A percentile compares a stretch with the other conserved stretches of the same genome.
Evolutionary conservation across 2,329 filamentous ascomycete genomes (phyloP).

Genomic region (Verticillium tricorpus): DNA sequence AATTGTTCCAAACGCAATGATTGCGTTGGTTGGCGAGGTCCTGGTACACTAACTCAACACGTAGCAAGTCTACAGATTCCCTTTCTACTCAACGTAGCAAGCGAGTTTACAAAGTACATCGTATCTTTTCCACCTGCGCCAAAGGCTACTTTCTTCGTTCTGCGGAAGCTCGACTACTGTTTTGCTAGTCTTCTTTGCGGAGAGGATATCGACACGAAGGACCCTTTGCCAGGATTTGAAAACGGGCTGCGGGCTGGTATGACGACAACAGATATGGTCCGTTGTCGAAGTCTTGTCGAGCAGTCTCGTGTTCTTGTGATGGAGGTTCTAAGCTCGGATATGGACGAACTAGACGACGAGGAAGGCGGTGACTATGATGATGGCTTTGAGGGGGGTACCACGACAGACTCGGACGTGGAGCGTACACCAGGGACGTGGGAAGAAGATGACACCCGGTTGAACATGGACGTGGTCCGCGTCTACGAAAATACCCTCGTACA

Average conservation of each 20-base stretch:
- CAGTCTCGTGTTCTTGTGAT: slow-evolving; percentile 67
- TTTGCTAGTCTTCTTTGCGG: slow-evolving; percentile 73
- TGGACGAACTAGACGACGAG: slow-evolving; percentile 17
- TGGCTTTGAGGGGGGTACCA: slow-evolving; percentile 19
- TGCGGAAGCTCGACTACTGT: slow-evolving; percentile 77
- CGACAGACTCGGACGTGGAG: slow-evolving; percentile 29
- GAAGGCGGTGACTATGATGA: slow-evolving; percentile 29
- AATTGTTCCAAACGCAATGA: background rate
- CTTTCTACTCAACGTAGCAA: slow-evolving; percentile 74
- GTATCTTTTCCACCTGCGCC: slow-evolving; percentile 66
- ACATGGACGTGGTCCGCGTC: slow-evolving; percentile 69
- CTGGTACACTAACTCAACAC: background rate
- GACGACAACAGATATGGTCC: slow-evolving; percentile 79
- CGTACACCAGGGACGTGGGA: slow-evolving; percentile 29
- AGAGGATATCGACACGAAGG: slow-evolving; percentile 59
- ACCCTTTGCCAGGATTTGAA: slow-evolving; percentile 66
- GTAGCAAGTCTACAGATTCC: slow-evolving; percentile 75
- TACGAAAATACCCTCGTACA: slow-evolving; percentile 78
- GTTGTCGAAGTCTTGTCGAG: slow-evolving; percentile 77
- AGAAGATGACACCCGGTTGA: slow-evolving; percentile 44
- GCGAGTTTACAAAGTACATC: slow-evolving; percentile 68
- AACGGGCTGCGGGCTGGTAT: slow-evolving; percentile 58
- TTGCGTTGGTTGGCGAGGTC: background rate
- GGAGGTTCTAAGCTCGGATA: slow-evolving; percentile 52
- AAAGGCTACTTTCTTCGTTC: slow-evolving; percentile 61